Conservation (phyloP, 169 alveolate genomes). For the Theileria parva region DNA sequence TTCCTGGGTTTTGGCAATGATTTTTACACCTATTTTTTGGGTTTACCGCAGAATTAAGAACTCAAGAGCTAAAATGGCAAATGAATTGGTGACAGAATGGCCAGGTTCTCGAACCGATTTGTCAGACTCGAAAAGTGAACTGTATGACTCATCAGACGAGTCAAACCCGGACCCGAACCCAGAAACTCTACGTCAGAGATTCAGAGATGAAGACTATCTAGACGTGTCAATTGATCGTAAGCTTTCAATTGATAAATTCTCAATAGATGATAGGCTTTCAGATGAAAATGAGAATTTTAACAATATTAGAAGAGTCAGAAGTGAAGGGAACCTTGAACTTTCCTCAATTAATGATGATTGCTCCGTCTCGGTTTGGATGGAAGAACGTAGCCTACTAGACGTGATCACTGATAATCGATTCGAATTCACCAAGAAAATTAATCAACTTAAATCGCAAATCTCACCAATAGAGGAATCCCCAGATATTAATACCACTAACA, state of each 20-base stretch:
- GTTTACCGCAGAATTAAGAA: slow-evolving; percentile 20
- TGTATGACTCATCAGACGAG: slow-evolving; percentile 17
- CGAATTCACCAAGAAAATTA: not conserved
- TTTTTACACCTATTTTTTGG: slow-evolving; percentile 22
- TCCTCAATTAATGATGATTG: not conserved
- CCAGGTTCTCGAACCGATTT: not conserved
- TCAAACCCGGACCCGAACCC: slow-evolving; percentile 1
- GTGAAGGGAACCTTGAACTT: slow-evolving; percentile 21
- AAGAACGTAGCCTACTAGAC: slow-evolving; percentile 26
- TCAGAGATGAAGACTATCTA: slow-evolving; percentile 6
- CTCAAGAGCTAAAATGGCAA: not conserved
- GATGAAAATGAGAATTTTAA: not conserved
- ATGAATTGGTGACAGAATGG: not conserved
- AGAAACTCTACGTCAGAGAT: not conserved
- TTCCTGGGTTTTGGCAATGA: slow-evolving; percentile 22
- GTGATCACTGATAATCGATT: slow-evolving; percentile 7
- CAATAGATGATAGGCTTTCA: not conserved
- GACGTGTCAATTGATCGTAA: slow-evolving; percentile 3
- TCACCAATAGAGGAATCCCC: too few species aligned
- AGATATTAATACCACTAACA: too few species aligned
- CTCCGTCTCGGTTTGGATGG: slow-evolving; percentile 35
- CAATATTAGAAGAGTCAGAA: slow-evolving; percentile 22
- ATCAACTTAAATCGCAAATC: not conserved
- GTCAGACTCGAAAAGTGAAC: slow-evolving; percentile 15
- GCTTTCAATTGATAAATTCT: not conserved